These are phyloP conservation scores for Lactarius vividus DNA, from an alignment of 768 basidiomycete genomes.

Conservation along the genomic window DNA sequence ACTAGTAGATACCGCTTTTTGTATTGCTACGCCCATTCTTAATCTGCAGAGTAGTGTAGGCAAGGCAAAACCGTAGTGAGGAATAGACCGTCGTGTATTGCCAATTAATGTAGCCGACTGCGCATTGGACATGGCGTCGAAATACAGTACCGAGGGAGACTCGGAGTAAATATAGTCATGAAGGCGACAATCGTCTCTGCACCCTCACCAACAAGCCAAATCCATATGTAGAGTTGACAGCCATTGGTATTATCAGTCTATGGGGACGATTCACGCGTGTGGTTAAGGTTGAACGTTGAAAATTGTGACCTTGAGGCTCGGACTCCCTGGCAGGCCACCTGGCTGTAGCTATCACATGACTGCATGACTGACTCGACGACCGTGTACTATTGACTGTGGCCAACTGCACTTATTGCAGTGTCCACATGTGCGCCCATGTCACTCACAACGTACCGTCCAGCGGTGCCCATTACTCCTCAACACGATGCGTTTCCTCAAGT, in stretches of 20 bases:
- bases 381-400: not conserved
- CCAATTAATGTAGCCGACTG: too few species aligned
- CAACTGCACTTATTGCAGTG: not conserved
- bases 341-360: conserved; percentile 5
- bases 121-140: too few species aligned
- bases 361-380: not conserved
- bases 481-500: conserved; percentile 41
- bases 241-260: too few species aligned
- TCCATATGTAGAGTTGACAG: too few species aligned
- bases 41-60: conserved; percentile 25
- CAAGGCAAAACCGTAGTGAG: conserved; percentile 19
- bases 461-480: conserved; percentile 30
- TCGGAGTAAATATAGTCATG: too few species aligned
- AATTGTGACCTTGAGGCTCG: too few species aligned
- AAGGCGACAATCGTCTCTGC: too few species aligned
- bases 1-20: conserved; percentile 17
- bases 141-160: too few species aligned
- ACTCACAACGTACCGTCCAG: conserved; percentile 29
- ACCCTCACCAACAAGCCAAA: too few species aligned
- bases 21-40: conserved; percentile 26
- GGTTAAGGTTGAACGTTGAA: too few species aligned
- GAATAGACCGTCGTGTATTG: conserved; percentile 14
- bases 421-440: conserved; percentile 20
- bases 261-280: too few species aligned
- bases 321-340: too few species aligned